phyloP scores from a whole-genome alignment of 2,329 filamentous ascomycete species.

The Arthrinium puccinioides region DNA sequence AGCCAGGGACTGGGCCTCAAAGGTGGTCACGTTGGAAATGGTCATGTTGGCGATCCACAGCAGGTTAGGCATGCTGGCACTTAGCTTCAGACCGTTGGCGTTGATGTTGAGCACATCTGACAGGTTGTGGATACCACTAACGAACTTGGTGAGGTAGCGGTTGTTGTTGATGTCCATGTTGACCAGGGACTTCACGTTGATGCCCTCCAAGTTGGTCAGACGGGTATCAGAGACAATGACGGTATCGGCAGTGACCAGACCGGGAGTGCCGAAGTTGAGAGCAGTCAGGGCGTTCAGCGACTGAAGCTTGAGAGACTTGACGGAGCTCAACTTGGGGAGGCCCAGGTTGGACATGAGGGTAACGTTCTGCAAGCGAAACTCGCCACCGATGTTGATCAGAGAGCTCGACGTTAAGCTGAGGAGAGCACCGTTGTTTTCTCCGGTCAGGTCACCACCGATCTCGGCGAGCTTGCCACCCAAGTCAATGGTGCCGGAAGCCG shows the following conservation, averaged over 20 bases:
- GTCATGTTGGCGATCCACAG: slow-evolving; percentile 73
- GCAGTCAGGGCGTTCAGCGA: slow-evolving; percentile 50
- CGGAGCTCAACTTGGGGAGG: slow-evolving; percentile 57
- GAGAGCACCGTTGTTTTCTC: slow-evolving; percentile 54
- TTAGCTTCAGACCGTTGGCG: slow-evolving; percentile 70
- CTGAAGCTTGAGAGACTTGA: slow-evolving; percentile 25
- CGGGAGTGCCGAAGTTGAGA: slow-evolving; percentile 40
- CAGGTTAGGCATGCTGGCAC: slow-evolving; percentile 71
- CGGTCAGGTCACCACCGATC: slow-evolving; percentile 50
- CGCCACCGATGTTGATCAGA: slow-evolving; percentile 58
- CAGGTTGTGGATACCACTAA: slow-evolving; percentile 72
- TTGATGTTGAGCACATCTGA: slow-evolving; percentile 63
- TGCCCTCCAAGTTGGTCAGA: slow-evolving; percentile 69
- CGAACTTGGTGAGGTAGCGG: slow-evolving; percentile 73
- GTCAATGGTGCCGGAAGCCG: slow-evolving; percentile 48
- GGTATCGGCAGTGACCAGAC: slow-evolving; percentile 58
- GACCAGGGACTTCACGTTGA: slow-evolving; percentile 68
- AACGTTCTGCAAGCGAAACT: slow-evolving; percentile 63
- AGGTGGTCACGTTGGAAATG: slow-evolving; percentile 69
- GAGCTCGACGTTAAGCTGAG: slow-evolving; percentile 53
- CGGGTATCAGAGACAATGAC: slow-evolving; percentile 82
- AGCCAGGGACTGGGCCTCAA: slow-evolving; percentile 66
- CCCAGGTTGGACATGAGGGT: slow-evolving; percentile 61
- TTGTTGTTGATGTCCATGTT: slow-evolving; percentile 74
- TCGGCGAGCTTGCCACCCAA: slow-evolving; percentile 50